Evolutionary conservation across 2,329 filamentous ascomycete species (phyloP).

Genomic region (Xylariaceae sp.): DNA sequence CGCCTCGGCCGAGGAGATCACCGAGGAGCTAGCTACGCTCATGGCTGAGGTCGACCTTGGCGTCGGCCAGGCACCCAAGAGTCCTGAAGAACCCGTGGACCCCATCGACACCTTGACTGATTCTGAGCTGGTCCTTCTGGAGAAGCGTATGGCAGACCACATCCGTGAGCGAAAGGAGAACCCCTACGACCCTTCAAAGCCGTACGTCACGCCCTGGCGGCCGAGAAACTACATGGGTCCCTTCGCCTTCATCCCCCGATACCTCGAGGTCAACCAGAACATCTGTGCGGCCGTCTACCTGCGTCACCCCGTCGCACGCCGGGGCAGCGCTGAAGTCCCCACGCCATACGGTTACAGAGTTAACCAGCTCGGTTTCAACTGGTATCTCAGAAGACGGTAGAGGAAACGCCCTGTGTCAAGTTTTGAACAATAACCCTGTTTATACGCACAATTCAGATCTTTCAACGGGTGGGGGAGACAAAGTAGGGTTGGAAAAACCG

Average conservation of each 20-base stretch:
- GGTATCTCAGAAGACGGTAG: constrained; percentile 82
- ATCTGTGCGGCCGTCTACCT: constrained; percentile 94
- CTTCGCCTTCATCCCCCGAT: constrained; percentile 91
- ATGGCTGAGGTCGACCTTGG: constrained; percentile 42
- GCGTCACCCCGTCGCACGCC: constrained; percentile 84
- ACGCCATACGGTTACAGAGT: constrained; percentile 68
- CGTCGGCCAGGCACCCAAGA: constrained; percentile 17
- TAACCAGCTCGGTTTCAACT: constrained; percentile 83
- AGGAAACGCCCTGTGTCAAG: constrained; percentile 27
- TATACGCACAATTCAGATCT: not conserved
- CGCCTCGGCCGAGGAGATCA: constrained; percentile 39
- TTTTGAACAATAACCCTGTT: not conserved
- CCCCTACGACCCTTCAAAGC: constrained; percentile 68
- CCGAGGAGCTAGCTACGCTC: constrained; percentile 50
- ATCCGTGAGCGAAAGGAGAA: constrained; percentile 66
- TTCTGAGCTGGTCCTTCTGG: constrained; percentile 50
- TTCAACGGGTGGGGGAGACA: not conserved
- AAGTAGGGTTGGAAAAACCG: not conserved
- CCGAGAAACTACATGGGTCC: constrained; percentile 82
- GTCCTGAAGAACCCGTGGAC: constrained; percentile 22
- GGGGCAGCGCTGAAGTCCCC: constrained; percentile 74
- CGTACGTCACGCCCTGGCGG: constrained; percentile 86
- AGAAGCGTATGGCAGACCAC: constrained; percentile 51
- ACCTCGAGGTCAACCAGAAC: constrained; percentile 96
- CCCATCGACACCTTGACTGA: constrained; percentile 41